phyloP scores from a whole-genome alignment of 2,329 filamentous ascomycete species.

The Trichothecium sympodiale region DNA sequence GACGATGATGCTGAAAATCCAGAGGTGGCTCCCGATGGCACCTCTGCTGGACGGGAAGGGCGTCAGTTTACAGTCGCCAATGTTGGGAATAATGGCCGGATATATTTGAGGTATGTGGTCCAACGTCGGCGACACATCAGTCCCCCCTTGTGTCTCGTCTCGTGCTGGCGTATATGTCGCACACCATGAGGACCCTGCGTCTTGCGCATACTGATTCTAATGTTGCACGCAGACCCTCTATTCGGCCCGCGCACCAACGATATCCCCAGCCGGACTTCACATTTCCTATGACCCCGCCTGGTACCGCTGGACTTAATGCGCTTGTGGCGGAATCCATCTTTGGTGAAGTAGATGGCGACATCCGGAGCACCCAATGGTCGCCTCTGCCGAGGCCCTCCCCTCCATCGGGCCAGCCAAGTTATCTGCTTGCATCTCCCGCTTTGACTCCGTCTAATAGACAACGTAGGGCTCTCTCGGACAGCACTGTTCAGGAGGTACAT shows the following conservation, averaged over 20 bases:
- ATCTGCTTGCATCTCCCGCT: too few species aligned
- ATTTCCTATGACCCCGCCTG: conserved; percentile 50
- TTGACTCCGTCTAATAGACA: conserved; percentile 22
- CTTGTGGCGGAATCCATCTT: conserved; percentile 18
- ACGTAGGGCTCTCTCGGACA: conserved; percentile 63
- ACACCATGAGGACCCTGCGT: too few species aligned
- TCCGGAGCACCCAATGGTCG: conserved; percentile 28
- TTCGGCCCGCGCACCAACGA: conserved; percentile 50
- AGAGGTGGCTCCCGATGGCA: conserved; percentile 48
- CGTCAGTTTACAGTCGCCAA: conserved; percentile 71
- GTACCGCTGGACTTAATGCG: conserved; percentile 44
- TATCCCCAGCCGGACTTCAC: conserved; percentile 50
- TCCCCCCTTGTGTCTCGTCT: too few species aligned
- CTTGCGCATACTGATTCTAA: too few species aligned
- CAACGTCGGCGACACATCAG: too few species aligned
- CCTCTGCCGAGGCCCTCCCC: conserved; percentile 27
- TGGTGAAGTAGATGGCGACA: conserved; percentile 12
- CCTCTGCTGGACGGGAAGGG: conserved; percentile 51
- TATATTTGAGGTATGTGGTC: conserved; percentile 61
- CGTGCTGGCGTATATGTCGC: too few species aligned
- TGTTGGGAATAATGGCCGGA: conserved; percentile 72
- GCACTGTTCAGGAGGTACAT: conserved; percentile 57
- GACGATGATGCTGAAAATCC: conserved; percentile 43
- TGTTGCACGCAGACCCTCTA: conserved; percentile 36
- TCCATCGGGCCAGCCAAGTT: conserved; percentile 2